A percentile compares a stretch with the other conserved stretches of the same genome.
These are phyloP conservation scores for Bimuria novae-zelandiae DNA, from an alignment of 2,329 filamentous ascomycete species.

Conservation along the genomic window DNA sequence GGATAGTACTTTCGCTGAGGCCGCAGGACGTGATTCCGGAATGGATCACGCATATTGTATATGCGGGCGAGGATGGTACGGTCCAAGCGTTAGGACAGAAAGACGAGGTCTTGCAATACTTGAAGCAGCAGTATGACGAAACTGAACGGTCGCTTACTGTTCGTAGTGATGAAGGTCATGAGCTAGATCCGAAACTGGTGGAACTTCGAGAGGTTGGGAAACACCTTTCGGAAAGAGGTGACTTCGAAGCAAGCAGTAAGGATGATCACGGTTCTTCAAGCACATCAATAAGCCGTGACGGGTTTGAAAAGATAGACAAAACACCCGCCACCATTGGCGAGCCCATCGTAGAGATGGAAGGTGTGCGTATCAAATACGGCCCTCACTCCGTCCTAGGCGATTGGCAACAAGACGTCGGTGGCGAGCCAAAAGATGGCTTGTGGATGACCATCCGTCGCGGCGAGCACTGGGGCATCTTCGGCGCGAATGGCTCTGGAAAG, in stretches of 20 bases:
- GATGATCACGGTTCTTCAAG: constrained; percentile 9
- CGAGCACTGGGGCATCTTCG: constrained; percentile 90
- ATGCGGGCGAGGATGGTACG: constrained; percentile 69
- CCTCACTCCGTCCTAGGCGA: constrained; percentile 77
- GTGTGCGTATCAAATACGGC: constrained; percentile 81
- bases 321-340: constrained; percentile 56
- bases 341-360: constrained; percentile 82
- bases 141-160: constrained; percentile 39
- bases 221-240: constrained; percentile 33
- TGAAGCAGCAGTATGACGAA: constrained; percentile 33
- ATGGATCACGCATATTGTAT: constrained; percentile 86
- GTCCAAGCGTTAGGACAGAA: constrained; percentile 70
- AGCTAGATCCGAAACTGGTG: constrained; percentile 24
- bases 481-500: constrained; percentile 93
- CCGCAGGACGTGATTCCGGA: constrained; percentile 86
- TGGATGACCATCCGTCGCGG: constrained; percentile 83
- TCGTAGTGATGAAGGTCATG: constrained; percentile 2
- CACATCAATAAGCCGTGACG: constrained; percentile 36
- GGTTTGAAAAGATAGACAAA: constrained; percentile 30
- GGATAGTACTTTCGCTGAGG: constrained; percentile 76
- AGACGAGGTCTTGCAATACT: constrained; percentile 61
- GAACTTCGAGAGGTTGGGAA: constrained; percentile 35
- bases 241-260: constrained; percentile 25
- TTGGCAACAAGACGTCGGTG: constrained; percentile 68
- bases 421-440: constrained; percentile 63